Evolutionary conservation across 1,284 basidiomycete genomes (phyloP), one percentile per base, ranked within the genome.

Genomic region (Malassezia nana): DNA sequence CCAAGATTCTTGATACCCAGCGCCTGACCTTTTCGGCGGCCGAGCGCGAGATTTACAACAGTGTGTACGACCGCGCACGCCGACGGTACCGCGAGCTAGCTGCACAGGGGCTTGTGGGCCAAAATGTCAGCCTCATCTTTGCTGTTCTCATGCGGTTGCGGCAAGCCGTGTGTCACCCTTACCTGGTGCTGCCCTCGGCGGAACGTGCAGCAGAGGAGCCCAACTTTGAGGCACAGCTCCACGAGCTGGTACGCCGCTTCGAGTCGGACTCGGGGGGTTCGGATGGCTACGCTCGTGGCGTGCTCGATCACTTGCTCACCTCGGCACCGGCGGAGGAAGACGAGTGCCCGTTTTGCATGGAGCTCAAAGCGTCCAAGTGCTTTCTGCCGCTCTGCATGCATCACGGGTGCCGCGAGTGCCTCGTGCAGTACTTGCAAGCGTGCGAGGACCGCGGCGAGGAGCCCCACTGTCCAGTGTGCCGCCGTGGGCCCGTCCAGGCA

Each of bases 381-480:
- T 75, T 66, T 46, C 38, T 77, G 20, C 75, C 75, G 4, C 55
- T 56, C 7, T 77, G 76, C 60, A 67, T 66, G 45, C 76, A 77
- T 56, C 61, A 59, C 9, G 75, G 66, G 2, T 92, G 89, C 75
- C 87, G 86, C 67, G 83, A 85, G 57, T 92, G 89, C 65, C 83
- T 89, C 15, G 72, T 85, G 7, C 80, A 81, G 10, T 84, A 83
- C 64, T 75, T 89, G 24, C 78, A 81, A 25, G 77, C 78, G 18
- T 83, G 83, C 59, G 78, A 82, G 49, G 82, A 84, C 61, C 81
- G 81, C 57, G 81, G 78, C 2, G 83, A 87, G 63, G 78, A 82
- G 45, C 79, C 82, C 0, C 45, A 52, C 2, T 74, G 71, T 52
- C 66, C 67, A 1, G 68, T 64, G 24, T 73, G 70, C 48, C 50